A percentile compares a stretch with the other conserved stretches of the same genome.
phyloP scores from a whole-genome alignment of 2,329 filamentous ascomycete genomes.

The Penicillium sp. region DNA sequence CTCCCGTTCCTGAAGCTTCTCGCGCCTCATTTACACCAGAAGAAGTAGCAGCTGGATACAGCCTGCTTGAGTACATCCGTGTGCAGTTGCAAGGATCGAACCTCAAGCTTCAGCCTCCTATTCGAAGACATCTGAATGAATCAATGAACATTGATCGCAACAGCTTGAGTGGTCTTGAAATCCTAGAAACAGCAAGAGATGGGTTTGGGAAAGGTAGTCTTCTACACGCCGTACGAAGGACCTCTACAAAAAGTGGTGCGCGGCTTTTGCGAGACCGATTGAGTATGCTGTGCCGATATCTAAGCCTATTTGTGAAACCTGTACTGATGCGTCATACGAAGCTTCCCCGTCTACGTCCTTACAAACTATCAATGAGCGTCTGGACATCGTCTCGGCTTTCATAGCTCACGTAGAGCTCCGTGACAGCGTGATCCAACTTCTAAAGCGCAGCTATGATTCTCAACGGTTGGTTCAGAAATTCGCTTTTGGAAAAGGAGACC shows the following conservation, averaged over 20 bases:
- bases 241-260: conserved; percentile 87
- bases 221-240: conserved; percentile 83
- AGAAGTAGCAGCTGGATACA: conserved; percentile 74
- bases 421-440: conserved; percentile 65
- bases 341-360: conserved; percentile 85
- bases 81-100: conserved; percentile 73
- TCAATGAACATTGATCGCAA: conserved; percentile 91
- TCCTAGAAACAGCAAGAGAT: conserved; percentile 81
- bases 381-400: conserved; percentile 79
- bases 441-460: conserved; percentile 78
- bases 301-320: neutral
- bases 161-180: conserved; percentile 83
- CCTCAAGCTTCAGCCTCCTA: conserved; percentile 80
- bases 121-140: conserved; percentile 69
- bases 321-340: conserved; percentile 30
- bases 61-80: conserved; percentile 81
- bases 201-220: conserved; percentile 77
- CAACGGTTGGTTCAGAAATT: conserved; percentile 92
- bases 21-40: conserved; percentile 59
- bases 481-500: conserved; percentile 83
- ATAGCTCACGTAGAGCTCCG: conserved; percentile 65
- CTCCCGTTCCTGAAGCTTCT: conserved; percentile 58
- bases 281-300: conserved; percentile 48
- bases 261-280: conserved; percentile 81
- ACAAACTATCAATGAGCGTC: conserved; percentile 70